Conservation (phyloP, 2,329 filamentous ascomycete species). For the Thelonectria blattea region DNA sequence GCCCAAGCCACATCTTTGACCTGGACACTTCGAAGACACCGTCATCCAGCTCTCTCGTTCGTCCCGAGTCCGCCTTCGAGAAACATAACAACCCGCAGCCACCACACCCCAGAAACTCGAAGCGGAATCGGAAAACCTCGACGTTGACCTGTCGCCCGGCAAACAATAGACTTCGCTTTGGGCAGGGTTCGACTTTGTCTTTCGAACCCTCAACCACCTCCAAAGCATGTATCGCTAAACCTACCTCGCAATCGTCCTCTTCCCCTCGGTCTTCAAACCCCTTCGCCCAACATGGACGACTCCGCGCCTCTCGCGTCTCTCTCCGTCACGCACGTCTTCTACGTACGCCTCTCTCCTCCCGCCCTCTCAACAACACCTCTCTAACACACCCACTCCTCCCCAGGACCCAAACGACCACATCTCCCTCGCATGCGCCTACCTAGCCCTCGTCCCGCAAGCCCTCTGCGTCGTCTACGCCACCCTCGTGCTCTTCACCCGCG, state of each 20-base stretch:
- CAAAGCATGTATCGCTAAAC: constrained; percentile 19
- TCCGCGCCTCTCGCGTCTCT: constrained; percentile 80
- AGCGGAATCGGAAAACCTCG: neutral
- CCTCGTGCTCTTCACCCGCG: constrained; percentile 87
- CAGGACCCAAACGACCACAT: constrained; percentile 85
- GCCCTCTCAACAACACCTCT: neutral
- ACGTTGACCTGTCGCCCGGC: neutral
- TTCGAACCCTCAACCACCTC: neutral
- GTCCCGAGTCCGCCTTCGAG: too few species aligned
- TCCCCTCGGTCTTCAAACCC: neutral
- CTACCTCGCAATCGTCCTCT: neutral
- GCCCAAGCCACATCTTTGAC: neutral
- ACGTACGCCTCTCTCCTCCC: constrained; percentile 62
- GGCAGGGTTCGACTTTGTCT: constrained; percentile 7
- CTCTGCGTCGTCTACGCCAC: constrained; percentile 90
- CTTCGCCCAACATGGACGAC: constrained; percentile 34
- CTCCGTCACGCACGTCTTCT: constrained; percentile 94
- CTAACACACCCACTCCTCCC: constrained; percentile 1
- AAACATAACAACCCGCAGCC: too few species aligned
- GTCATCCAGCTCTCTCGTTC: neutral
- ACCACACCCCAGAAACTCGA: too few species aligned
- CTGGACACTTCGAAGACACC: neutral
- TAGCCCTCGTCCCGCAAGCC: constrained; percentile 91
- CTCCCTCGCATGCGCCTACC: constrained; percentile 89
- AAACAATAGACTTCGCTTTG: constrained; percentile 2